A percentile compares a stretch with the other conserved stretches of the same genome.
These are phyloP conservation scores for Aspergillus sp. DNA, from an alignment of 2,329 filamentous ascomycete species.

Conservation along the genomic window DNA sequence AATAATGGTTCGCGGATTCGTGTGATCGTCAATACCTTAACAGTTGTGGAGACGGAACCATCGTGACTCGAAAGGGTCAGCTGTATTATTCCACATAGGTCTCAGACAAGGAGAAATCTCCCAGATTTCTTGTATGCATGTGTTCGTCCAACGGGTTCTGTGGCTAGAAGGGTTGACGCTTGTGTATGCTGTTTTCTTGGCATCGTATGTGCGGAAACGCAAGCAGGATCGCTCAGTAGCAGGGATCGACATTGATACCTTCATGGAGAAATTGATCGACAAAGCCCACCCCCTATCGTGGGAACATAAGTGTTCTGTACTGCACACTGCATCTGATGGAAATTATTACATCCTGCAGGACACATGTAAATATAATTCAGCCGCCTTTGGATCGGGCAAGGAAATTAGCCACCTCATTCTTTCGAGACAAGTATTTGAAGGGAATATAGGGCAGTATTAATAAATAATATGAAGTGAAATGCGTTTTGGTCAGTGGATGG, in stretches of 20 bases:
- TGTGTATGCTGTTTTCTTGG: background rate
- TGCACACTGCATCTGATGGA: background rate
- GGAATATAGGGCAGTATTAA: background rate
- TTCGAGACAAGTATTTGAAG: too few relatives aligned
- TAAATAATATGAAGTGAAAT: background rate
- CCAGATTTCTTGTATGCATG: background rate
- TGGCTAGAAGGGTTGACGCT: background rate
- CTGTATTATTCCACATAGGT: too few relatives aligned
- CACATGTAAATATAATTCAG: too few relatives aligned
- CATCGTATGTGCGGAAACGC: background rate
- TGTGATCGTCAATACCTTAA: too few relatives aligned
- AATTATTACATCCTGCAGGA: background rate
- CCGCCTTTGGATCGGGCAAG: too few relatives aligned
- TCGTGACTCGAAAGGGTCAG: too few relatives aligned
- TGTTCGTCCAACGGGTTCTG: background rate
- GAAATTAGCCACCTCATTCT: too few relatives aligned
- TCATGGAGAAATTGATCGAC: background rate
- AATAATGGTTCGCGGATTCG: too few relatives aligned
- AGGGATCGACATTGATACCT: background rate
- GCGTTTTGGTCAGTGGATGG: background rate
- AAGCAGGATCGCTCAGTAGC: background rate
- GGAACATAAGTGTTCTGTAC: background rate
- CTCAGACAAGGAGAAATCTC: too few relatives aligned
- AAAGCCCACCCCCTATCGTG: background rate
- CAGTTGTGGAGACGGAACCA: too few relatives aligned